Evolutionary conservation across 1,284 basidiomycete genomes (phyloP).

Genomic region (Xerocomus amazonicus): DNA sequence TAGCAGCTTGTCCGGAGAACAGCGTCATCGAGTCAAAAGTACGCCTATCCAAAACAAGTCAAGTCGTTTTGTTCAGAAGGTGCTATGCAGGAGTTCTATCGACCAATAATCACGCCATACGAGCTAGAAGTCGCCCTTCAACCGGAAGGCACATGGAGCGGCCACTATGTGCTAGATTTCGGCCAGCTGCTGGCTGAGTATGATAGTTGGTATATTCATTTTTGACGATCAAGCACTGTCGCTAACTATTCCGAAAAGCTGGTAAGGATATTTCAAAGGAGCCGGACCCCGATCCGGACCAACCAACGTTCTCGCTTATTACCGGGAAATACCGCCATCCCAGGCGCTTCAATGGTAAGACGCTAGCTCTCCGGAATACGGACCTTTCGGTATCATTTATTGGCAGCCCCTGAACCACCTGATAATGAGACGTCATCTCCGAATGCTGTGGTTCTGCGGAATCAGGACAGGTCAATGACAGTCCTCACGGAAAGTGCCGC

Average conservation of each 20-base stretch:
- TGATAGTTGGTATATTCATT: slow-evolving; percentile 13
- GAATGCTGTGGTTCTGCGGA: slow-evolving; percentile 50
- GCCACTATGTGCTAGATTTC: slow-evolving; percentile 82
- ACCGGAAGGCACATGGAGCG: slow-evolving; percentile 68
- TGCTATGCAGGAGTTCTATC: slow-evolving; percentile 72
- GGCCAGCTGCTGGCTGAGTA: slow-evolving; percentile 55
- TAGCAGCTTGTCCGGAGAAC: slow-evolving; percentile 94
- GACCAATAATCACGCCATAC: slow-evolving; percentile 93
- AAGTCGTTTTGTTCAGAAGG: neutral
- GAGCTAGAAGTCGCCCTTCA: slow-evolving; percentile 85
- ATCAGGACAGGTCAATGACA: slow-evolving; percentile 58
- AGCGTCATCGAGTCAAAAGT: slow-evolving; percentile 85
- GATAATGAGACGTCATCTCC: neutral
- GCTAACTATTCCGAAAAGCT: slow-evolving; percentile 9
- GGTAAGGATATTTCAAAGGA: slow-evolving; percentile 13
- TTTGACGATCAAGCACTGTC: neutral
- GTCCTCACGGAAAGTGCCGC: slow-evolving; percentile 67
- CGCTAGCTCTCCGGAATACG: neutral
- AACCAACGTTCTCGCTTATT: slow-evolving; percentile 81
- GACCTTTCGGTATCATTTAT: neutral
- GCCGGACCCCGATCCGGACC: slow-evolving; percentile 50
- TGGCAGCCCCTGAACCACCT: neutral
- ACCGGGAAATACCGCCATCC: slow-evolving; percentile 84
- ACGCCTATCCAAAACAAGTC: slow-evolving; percentile 2
- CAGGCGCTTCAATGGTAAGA: slow-evolving; percentile 58